Evolutionary conservation across 345 rosid genomes (phyloP), one percentile per base, ranked within the genome.

Genomic region (Citrus inodora): DNA sequence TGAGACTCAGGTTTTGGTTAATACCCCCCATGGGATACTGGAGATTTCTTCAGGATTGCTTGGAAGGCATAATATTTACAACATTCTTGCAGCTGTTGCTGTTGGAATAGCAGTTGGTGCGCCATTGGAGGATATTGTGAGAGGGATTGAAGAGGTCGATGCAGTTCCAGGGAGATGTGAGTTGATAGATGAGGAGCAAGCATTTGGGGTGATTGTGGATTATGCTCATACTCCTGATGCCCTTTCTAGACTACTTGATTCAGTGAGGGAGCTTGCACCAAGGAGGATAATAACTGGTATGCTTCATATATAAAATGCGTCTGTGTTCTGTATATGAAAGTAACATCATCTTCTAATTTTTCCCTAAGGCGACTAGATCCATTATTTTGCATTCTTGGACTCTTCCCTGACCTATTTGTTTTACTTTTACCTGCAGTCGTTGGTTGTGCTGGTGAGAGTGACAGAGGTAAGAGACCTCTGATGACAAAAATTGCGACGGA

Each of bases 41-140:
- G 94, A 95, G 85, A 93, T 95, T 60, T 93, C 98, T 7, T 95
- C 98, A 0, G 99, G 98, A 58, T 87, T 95, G 86, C 90, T 95
- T 27, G 94, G 96, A 79, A 88, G 89, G 82, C 92, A 93, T 83
- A 93, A 95, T 68, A 90, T 95, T 74, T 93, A 91, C 87, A 91
- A 95, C 71, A 93, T 95, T 84, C 94, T 95, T 65, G 93, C 98
- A 0, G 96, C 97, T 68, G 93, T 93, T 74, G 91, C 99, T 11
- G 94, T 93, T 79, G 99, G 99, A 73, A 93, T 95, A 80, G 97
- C 96, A 76, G 99, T 95, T 66, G 98, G 96, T 73, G 94, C 93
- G 76, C 97, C 99, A 80, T 84, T 95, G 76, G 97, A 92, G 83
- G 99, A 93, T 79, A 90, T 95, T 83, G 98, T 95, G 65, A 81